Evolutionary conservation across 1,284 basidiomycete genomes (phyloP), one percentile per base, ranked within the genome.

Genomic region (Heterobasidion annosum): DNA sequence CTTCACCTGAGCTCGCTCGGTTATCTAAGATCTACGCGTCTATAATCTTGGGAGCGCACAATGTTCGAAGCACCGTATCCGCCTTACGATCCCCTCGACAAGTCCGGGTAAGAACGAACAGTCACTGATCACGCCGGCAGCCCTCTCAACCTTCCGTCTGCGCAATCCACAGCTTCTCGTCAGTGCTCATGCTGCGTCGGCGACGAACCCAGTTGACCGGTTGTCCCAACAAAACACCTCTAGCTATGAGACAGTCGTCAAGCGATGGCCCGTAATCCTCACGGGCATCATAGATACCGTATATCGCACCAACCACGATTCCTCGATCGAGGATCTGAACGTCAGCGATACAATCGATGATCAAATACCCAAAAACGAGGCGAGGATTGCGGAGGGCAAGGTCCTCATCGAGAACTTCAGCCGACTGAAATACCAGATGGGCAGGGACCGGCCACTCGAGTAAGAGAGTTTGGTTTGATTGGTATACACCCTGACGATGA

Each of bases 211-310:
- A 19, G 15, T 10, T 32, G 12, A 45, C 16, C 25, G 25, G 25
- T 25, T 15, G 18, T 18, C 2, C 32, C 16, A 15, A 19, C 15
- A 8, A 15, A 2, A 1, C 25, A 33, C 47, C 45, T 46, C 64
- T 55, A 88, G 82, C 51, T 83, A 78, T 57, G 74, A 79, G 49
- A 82, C 81, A 2, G 75, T 82, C 8, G 61, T 74, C 52, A 75
- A 77, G 67, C 77, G 93, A 56, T 98, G 96, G 96, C 96, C 96
- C 0, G 77, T 89, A 34, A 98, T 96, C 61, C 74, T 94, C 50
- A 92, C 92, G 6, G 78, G 79, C 55, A 76, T 91, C 55, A 85
- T 93, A 60, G 87, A 91, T 65, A 79, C 81, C 49, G 69, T 93
- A 47, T 79, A 84, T 62, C 77, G 76, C 50, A 67, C 72, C 57